Conservation (phyloP, 169 alveolate genomes). For the Plasmodium vivax region DNA sequence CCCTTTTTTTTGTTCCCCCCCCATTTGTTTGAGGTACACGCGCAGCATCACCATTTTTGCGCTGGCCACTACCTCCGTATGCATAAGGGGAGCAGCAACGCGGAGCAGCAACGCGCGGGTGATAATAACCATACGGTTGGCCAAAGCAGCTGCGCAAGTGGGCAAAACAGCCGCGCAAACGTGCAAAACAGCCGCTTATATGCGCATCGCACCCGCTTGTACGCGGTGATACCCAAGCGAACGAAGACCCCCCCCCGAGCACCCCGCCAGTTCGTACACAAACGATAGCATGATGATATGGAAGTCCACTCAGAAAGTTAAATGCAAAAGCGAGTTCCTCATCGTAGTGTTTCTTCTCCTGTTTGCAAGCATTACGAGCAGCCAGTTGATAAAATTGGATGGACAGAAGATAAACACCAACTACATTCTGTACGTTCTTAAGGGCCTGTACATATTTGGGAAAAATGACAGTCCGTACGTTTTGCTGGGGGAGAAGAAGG, state of each 20-base stretch:
- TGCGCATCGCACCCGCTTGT: not conserved
- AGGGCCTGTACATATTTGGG: constrained; percentile 70
- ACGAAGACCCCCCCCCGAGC: not conserved
- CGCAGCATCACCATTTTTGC: not conserved
- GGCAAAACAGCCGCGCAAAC: not conserved
- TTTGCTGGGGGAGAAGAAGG: constrained; percentile 68
- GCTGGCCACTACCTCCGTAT: not conserved
- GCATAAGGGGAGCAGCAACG: not conserved
- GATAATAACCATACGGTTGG: not conserved
- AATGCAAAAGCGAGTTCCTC: constrained; percentile 4
- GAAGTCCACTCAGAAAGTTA: constrained; percentile 50
- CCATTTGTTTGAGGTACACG: not conserved
- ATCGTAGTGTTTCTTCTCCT: constrained; percentile 1
- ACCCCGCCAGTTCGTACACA: not conserved
- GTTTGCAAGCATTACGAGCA: constrained; percentile 17
- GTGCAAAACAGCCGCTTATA: not conserved
- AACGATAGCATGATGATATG: constrained; percentile 50
- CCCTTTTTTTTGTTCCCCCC: not conserved
- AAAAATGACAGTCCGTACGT: constrained; percentile 61
- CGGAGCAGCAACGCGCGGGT: not conserved
- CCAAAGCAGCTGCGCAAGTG: not conserved
- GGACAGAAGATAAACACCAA: constrained; percentile 72
- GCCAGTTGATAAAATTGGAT: constrained; percentile 72
- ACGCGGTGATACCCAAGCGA: not conserved
- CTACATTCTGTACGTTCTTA: constrained; percentile 72